Base-by-base conservation (phyloP, 345 rosid species). In the Linum tenue region DNA sequence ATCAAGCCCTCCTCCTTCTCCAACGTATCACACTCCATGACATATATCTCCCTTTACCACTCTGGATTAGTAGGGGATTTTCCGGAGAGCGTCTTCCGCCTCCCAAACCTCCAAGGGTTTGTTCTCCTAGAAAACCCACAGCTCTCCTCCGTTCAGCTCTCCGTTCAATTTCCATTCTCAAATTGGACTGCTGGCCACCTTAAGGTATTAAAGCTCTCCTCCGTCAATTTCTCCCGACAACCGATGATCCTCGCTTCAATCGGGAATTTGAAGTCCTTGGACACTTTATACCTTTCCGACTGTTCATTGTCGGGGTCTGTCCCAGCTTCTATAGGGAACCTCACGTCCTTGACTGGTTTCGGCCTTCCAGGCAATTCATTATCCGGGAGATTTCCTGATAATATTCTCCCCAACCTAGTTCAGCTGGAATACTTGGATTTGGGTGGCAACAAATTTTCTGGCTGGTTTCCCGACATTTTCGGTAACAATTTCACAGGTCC, bases 401-500 rank as follows among this genome's bases (percentile, higher is more conserved):
- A 22, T 22, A 22, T 22, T 22, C 1, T 22, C 1, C 31, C 0
- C 31, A 22, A 22, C 31, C 31, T 22, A 22, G 31, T 22, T 22
- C 31, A 22, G 31, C 31, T 22, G 31, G 31, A 22, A 22, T 0
- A 0, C 31, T 22, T 22, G 31, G 31, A 22, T 22, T 22, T 22
- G 31, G 1, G 1, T 22, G 1, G 31, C 17, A 61, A 62, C 50
- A 31, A n/a, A 9, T 69, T 43, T 11, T 15, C 56, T 11, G 70
- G 62, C 2, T 6, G 7, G 11, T 14, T 57, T 22, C 5, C 36
- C 63, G 5, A 17, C 15, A 40, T 5, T 16, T 5, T 38, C 59
- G 2, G 50, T 2, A 22, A 67, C 43, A 59, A 48, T 40, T 55
- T 82, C 7, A 38, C 2, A 3, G 81, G 84, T 51, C 16, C 37